These are phyloP conservation scores for Baorangia bicolor DNA, from an alignment of 768 basidiomycete genomes.

Conservation along the genomic window DNA sequence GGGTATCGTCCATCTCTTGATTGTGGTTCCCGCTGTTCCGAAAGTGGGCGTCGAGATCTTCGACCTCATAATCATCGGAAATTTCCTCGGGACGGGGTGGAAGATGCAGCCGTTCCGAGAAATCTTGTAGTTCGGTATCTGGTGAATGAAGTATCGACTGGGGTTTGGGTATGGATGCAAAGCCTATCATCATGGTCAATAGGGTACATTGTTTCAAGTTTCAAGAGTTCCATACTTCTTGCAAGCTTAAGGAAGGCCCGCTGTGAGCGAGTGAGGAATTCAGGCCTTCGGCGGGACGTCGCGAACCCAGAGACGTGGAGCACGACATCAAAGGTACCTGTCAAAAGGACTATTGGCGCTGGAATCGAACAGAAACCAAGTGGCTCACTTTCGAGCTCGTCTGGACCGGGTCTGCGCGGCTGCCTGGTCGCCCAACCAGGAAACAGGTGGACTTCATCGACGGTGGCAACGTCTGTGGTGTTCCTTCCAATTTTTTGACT, in stretches of 20 bases:
- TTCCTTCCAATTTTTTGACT: conserved; percentile 49
- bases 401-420: conserved; percentile 32
- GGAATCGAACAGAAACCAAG: not conserved
- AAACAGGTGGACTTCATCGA: conserved; percentile 60
- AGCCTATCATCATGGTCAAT: conserved; percentile 44
- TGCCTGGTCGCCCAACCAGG: conserved; percentile 78
- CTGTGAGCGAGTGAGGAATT: conserved; percentile 69
- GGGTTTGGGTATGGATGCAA: conserved; percentile 70
- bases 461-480: conserved; percentile 19
- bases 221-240: conserved; percentile 48
- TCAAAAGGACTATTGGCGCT: not conserved
- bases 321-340: conserved; percentile 66
- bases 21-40: conserved; percentile 26
- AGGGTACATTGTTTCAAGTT: not conserved
- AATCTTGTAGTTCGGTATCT: conserved; percentile 34
- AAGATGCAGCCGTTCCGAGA: conserved; percentile 33
- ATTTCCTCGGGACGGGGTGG: conserved; percentile 62
- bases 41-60: conserved; percentile 55
- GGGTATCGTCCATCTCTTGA: conserved; percentile 20
- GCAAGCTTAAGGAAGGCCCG: conserved; percentile 75
- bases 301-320: conserved; percentile 80
- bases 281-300: conserved; percentile 54
- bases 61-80: conserved; percentile 55
- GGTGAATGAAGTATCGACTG: conserved; percentile 23
- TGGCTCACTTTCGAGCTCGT: conserved; percentile 28